phyloP scores from a whole-genome alignment of 805 yeast genomes.

The Candida oleophila region DNA sequence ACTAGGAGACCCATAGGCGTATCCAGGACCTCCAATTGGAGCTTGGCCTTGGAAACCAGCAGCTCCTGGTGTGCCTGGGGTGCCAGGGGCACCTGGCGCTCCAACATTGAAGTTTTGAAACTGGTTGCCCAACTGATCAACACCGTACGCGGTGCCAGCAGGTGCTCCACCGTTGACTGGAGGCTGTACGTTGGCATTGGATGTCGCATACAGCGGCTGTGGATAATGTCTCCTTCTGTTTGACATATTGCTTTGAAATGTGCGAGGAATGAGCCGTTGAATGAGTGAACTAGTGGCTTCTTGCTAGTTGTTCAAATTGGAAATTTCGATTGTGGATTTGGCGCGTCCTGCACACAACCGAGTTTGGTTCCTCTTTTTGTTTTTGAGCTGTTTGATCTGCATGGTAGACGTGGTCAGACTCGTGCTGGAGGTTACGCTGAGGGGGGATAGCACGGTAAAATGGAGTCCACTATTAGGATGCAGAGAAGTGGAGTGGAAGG shows the following conservation, averaged over 20 bases:
- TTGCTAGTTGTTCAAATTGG: neutral
- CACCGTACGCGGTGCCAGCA: conserved; percentile 19
- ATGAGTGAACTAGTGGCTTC: neutral
- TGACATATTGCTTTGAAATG: conserved; percentile 25
- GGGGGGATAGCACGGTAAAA: neutral
- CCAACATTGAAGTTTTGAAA: conserved; percentile 34
- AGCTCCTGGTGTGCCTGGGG: conserved; percentile 1
- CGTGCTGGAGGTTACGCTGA: conserved; percentile 1
- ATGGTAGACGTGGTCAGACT: conserved; percentile 5
- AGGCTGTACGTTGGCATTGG: conserved; percentile 19
- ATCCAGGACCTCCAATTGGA: conserved; percentile 4
- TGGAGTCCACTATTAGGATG: no score
- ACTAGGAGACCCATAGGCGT: conserved; percentile 8
- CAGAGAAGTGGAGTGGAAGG: no score
- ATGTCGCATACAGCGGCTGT: conserved; percentile 43
- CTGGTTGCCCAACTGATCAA: conserved; percentile 32
- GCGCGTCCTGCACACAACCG: no score
- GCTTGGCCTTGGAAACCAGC: conserved; percentile 5
- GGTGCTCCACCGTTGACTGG: conserved; percentile 7
- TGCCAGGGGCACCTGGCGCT: conserved; percentile 10
- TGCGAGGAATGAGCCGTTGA: neutral
- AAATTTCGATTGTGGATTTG: conserved; percentile 1
- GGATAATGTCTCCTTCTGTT: conserved; percentile 49
- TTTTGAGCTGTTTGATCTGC: no score
- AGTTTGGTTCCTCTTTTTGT: no score